Evolutionary conservation across 1,284 basidiomycete species (phyloP).

Genomic region (Rhodofomes roseus): DNA sequence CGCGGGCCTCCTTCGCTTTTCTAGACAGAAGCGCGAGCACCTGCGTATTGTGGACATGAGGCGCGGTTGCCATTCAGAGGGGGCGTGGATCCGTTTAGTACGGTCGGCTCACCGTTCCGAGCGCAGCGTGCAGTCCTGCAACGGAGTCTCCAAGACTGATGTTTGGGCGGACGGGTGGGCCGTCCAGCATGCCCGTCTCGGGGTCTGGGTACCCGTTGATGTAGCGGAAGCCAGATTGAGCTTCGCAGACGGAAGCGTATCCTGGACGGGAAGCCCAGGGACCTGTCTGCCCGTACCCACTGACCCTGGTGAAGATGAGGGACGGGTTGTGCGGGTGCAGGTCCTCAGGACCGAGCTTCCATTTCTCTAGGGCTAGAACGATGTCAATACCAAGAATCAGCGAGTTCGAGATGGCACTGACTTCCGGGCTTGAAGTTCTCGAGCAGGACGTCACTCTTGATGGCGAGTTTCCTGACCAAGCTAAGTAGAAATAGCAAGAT

Average conservation of each 20-base stretch:
- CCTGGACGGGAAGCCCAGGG: conserved; percentile 67
- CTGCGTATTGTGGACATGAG: conserved; percentile 24
- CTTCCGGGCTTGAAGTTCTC: conserved; percentile 76
- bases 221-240: conserved; percentile 67
- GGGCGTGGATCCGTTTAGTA: not conserved
- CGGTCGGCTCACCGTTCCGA: conserved; percentile 52
- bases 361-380: conserved; percentile 58
- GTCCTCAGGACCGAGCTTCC: conserved; percentile 55
- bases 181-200: conserved; percentile 46
- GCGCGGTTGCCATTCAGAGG: not conserved
- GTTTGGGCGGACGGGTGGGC: conserved; percentile 65
- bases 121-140: conserved; percentile 67
- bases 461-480: conserved; percentile 57
- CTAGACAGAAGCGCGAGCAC: conserved; percentile 70
- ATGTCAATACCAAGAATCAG: not conserved
- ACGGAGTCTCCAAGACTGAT: conserved; percentile 70
- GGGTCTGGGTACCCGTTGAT: conserved; percentile 64
- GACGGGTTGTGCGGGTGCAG: conserved; percentile 56
- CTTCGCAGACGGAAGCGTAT: conserved; percentile 72
- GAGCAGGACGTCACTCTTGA: conserved; percentile 58
- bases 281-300: conserved; percentile 70
- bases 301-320: conserved; percentile 69
- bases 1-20: conserved; percentile 35
- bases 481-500: conserved; percentile 36
- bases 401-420: conserved; percentile 28